phyloP scores from a whole-genome alignment of 495 filamentous ascomycete species.

The Trichoderma reesei region DNA sequence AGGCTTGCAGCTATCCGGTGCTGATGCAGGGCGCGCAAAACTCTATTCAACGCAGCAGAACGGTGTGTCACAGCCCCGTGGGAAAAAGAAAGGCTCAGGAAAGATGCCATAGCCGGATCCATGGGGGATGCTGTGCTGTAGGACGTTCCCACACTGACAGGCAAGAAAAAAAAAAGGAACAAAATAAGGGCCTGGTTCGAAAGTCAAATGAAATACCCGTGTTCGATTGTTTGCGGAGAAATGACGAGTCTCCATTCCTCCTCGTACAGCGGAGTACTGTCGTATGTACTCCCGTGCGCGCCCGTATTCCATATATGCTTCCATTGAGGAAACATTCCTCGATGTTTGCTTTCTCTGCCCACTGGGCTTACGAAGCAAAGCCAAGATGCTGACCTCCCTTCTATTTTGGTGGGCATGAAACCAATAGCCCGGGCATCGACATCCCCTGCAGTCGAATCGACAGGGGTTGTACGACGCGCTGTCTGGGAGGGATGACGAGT shows the following conservation, averaged over 20 bases:
- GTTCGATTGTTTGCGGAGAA: background rate
- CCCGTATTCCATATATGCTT: background rate
- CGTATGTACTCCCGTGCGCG: too few relatives aligned
- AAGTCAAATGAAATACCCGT: background rate
- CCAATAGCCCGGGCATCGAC: background rate
- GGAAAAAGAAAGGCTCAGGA: background rate
- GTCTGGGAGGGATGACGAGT: background rate
- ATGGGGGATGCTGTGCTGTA: background rate
- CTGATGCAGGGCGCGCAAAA: background rate
- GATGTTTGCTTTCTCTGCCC: background rate
- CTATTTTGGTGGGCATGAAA: constrained; percentile 3
- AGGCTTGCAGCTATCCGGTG: background rate
- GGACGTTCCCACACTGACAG: background rate
- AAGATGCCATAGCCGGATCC: background rate
- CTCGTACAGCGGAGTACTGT: background rate
- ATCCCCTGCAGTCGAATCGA: background rate
- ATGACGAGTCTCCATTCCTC: background rate
- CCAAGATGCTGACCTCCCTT: background rate
- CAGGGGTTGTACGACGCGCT: background rate
- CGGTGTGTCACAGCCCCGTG: background rate
- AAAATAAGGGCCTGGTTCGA: too few relatives aligned
- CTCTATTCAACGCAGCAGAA: background rate
- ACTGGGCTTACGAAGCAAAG: background rate
- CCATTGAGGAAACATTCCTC: background rate
- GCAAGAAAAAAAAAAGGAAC: background rate